Evolutionary conservation across 768 basidiomycete genomes (phyloP), one percentile per base, ranked within the genome.

Genomic region (Termitomyces bulborhizus): DNA sequence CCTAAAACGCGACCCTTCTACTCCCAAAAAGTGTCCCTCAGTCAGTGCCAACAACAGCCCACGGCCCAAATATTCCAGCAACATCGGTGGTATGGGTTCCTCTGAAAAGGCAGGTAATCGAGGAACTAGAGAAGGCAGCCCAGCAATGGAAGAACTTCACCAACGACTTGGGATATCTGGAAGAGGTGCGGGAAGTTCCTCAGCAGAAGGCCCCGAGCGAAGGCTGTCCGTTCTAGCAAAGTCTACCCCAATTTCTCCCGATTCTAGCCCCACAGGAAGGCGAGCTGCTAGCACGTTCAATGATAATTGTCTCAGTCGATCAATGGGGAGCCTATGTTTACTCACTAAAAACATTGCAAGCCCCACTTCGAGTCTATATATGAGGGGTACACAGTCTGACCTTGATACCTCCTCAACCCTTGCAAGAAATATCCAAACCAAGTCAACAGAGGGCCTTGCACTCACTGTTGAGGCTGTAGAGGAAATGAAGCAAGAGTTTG

Each of bases 121-220:
- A 24, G 74, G 69, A 59, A 78, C 75, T 55, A 69, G 74, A 45
- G 83, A 85, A 58, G 73, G 72, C 39, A 85, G 80, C 60, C 84
- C 86, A 43, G 76, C 81, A 42, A 74, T 87, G 24, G 83, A 83
- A 53, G 85, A 87, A 63, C 71, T 85, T 16, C 81, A 86, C 57
- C 78, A 81, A 60, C 75, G 82, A 24, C 68, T 86, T 42, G 81
- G 84, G 11, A 79, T 87, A 40, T 65, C 69, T 47, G 81, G 71
- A 65, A 80, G 68, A 47, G 74, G 80, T 18, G 80, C 82, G 59
- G 72, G 76, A 34, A 85, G 82, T 54, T 82, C 83, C 12, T 74
- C 75, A 8, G 64, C 79, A 18, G 77, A 79, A 55, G 81, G 82
- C 59, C 71, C 79, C 40, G 72, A 73, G 13, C 77, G 77, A 51